Conservation (phyloP, 2,329 filamentous ascomycete species). For the Fusarium globosum region DNA sequence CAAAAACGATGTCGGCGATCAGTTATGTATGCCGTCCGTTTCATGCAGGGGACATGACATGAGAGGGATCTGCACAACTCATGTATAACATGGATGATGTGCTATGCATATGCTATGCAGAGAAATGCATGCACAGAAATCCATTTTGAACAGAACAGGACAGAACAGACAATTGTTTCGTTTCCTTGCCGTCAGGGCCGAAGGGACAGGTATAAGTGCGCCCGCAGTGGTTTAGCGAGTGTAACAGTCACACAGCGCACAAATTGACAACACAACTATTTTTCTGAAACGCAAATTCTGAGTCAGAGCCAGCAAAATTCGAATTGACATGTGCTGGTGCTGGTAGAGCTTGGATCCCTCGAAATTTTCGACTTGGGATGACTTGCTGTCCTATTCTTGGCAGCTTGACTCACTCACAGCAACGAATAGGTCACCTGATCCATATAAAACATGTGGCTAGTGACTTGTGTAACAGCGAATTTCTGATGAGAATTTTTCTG, state of each 20-base stretch:
- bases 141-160: not conserved
- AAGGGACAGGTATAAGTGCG: not conserved
- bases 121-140: constrained; percentile 3
- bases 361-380: not conserved
- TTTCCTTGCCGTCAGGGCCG: not conserved
- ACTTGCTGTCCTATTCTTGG: constrained; percentile 13
- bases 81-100: constrained; percentile 4
- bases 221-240: constrained; percentile 23
- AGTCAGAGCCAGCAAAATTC: not conserved
- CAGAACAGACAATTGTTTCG: not conserved
- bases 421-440: constrained; percentile 5
- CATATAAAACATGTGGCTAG: constrained; percentile 15
- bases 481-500: constrained; percentile 1
- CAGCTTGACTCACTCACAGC: constrained; percentile 19
- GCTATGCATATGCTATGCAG: constrained; percentile 10
- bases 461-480: constrained; percentile 8
- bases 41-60: constrained; percentile 10
- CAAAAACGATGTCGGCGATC: constrained; percentile 13
- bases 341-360: not conserved
- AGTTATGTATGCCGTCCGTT: not conserved
- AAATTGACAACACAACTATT: not conserved
- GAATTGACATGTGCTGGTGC: not conserved
- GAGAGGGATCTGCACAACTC: not conserved
- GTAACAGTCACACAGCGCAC: constrained; percentile 17
- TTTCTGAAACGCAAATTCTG: constrained; percentile 1